Evolutionary conservation across 257 asterid genomes (phyloP), one percentile per base, ranked within the genome.

Genomic region (Orobanche coerulescens): DNA sequence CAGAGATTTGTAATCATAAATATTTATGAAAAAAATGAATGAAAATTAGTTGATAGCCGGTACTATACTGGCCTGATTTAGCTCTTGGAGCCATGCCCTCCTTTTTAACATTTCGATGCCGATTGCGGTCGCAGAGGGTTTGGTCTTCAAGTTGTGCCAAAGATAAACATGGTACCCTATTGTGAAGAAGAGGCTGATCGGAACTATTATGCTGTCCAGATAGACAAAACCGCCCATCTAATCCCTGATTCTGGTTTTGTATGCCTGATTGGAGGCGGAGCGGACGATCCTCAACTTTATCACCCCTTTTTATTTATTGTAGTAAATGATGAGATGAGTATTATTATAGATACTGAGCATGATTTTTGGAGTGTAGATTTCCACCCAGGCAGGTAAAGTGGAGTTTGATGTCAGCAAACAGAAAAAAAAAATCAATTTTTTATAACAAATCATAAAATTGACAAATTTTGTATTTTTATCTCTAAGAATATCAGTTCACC

Each of bases 151-250:
- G 57, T 58, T 51, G 75, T 86, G 95, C 80, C 84, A 84, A 0
- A 89, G 91, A 47, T 81, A 86, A 15, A 81, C 88, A 58, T 89
- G 97, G 79, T 89, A 89, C 0, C 91, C 92, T 1, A 89, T 67
- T 10, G 92, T 86, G 26, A 86, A 48, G 80, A 84, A 82, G 26
- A 89, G 68, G 76, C 92, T 84, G 2, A 73, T 12, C 0, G 94
- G 90, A 3, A 89, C 97, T 52, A 89, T 22, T n/a, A 84, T 57
- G 70, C 83, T 76, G 39, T 86, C 95, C 26, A 82, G 49, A 42
- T 75, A 84, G 4, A 56, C 70, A 2, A 77, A 40, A 5, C 66
- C 71, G 0, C 67, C 75, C 79, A 75, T 67, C 20, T 22, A 1
- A 36, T 11, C 13, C 2, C 1, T 6, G 5, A 5, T 30, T 12